phyloP scores from a whole-genome alignment of 495 filamentous ascomycete species.

The Chlorociboria aeruginascens region DNA sequence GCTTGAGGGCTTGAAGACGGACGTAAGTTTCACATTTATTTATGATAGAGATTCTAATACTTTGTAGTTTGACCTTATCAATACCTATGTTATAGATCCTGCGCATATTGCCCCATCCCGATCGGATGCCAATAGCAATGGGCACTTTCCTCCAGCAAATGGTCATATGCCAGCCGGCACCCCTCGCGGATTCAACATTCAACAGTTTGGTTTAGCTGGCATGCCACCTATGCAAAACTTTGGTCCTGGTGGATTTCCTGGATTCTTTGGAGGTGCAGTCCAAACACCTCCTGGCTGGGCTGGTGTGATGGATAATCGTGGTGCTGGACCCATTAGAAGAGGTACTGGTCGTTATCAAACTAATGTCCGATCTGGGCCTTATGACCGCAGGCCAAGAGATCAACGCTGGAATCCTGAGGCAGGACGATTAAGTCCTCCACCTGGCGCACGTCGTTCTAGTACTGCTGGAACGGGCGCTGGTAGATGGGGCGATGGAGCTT shows the following conservation, averaged over 20 bases:
- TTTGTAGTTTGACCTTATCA: slow-evolving; percentile 68
- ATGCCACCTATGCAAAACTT: slow-evolving; percentile 45
- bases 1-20: slow-evolving; percentile 65
- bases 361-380: slow-evolving; percentile 15
- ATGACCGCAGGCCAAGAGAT: slow-evolving; percentile 23
- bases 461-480: slow-evolving; percentile 36
- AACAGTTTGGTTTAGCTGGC: slow-evolving; percentile 42
- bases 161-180: slow-evolving; percentile 69
- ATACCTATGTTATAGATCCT: slow-evolving; percentile 86
- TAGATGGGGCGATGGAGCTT: slow-evolving; percentile 50
- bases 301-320: slow-evolving; percentile 14
- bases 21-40: slow-evolving; percentile 45
- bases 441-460: slow-evolving; percentile 24
- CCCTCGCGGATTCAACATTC: slow-evolving; percentile 80
- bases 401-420: slow-evolving; percentile 19
- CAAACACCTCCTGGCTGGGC: slow-evolving; percentile 33
- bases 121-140: slow-evolving; percentile 94
- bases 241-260: slow-evolving; percentile 31
- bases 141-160: slow-evolving; percentile 74
- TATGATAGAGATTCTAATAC: slow-evolving; percentile 10
- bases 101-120: slow-evolving; percentile 83
- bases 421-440: slow-evolving; percentile 20
- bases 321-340: slow-evolving; percentile 34
- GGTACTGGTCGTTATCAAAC: slow-evolving; percentile 21
- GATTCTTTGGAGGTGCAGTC: slow-evolving; percentile 41